These are phyloP conservation scores for Lecanicillium sp. DNA, from an alignment of 2,329 filamentous ascomycete species.

Conservation along the genomic window DNA sequence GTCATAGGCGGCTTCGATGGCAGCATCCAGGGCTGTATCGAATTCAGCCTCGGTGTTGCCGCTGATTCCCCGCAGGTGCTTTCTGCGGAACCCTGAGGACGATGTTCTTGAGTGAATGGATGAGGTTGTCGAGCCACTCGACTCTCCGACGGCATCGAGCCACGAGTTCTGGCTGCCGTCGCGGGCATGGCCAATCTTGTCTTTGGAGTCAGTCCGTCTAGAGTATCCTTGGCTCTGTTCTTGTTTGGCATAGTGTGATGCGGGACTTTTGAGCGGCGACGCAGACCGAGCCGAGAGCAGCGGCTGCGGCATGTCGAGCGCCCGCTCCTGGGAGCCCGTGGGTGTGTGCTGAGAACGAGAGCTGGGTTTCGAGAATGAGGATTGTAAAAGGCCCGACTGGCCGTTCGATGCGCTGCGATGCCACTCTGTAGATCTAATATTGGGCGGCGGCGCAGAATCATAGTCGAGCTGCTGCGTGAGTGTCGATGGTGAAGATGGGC, in stretches of 20 bases:
- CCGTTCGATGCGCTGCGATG: not conserved
- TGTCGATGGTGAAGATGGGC: not conserved
- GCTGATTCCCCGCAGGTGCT: conserved; percentile 62
- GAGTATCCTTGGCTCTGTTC: conserved; percentile 23
- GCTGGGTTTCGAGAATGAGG: conserved; percentile 49
- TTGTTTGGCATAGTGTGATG: conserved; percentile 15
- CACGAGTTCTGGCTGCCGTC: conserved; percentile 76
- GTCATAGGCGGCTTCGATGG: conserved; percentile 93
- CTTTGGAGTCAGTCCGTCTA: conserved; percentile 22
- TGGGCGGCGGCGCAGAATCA: conserved; percentile 6
- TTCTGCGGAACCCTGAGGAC: conserved; percentile 60
- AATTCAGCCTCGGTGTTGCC: conserved; percentile 82
- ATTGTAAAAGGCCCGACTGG: conserved; percentile 34
- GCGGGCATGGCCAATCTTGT: conserved; percentile 38
- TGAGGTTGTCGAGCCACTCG: conserved; percentile 69
- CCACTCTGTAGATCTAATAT: conserved; percentile 11
- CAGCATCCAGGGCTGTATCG: conserved; percentile 87
- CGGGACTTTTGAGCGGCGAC: conserved; percentile 32
- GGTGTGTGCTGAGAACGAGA: conserved; percentile 22
- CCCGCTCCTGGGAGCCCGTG: conserved; percentile 2
- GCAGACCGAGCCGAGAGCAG: conserved; percentile 58
- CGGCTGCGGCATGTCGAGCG: conserved; percentile 54
- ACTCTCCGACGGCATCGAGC: conserved; percentile 93
- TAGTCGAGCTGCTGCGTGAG: not conserved
- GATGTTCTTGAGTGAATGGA: conserved; percentile 78